phyloP scores from a whole-genome alignment of 768 basidiomycete species.

The Leccinum variicolor region DNA sequence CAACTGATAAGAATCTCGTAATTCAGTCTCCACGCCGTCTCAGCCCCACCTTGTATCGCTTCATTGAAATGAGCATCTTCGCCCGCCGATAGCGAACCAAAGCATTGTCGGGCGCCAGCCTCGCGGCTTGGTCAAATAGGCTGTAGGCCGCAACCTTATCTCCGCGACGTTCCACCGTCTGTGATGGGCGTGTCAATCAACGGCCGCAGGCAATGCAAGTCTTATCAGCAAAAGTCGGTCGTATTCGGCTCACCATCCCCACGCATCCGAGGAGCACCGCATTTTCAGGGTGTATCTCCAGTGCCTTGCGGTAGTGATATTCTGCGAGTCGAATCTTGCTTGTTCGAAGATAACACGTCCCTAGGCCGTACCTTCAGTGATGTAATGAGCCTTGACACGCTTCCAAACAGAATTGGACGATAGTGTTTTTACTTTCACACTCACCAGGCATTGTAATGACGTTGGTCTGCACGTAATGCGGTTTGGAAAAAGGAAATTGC shows the following conservation, averaged over 20 bases:
- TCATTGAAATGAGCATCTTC: conserved; percentile 83
- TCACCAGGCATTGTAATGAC: conserved; percentile 98
- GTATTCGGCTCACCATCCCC: conserved; percentile 73
- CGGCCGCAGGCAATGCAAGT: conserved; percentile 1
- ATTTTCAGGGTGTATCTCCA: conserved; percentile 90
- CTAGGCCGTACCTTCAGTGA: conserved; percentile 88
- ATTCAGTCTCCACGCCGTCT: conserved; percentile 21
- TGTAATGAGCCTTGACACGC: conserved; percentile 22
- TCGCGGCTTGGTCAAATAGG: conserved; percentile 79
- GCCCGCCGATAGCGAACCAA: conserved; percentile 93
- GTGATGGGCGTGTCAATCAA: conserved; percentile 22
- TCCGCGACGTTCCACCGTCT: conserved; percentile 88
- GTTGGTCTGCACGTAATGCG: conserved; percentile 84
- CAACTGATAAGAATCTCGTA: conserved; percentile 22
- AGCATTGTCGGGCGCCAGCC: conserved; percentile 81
- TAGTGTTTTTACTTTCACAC: conserved; percentile 29
- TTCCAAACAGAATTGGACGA: not conserved
- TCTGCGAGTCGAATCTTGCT: conserved; percentile 92
- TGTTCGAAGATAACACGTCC: conserved; percentile 92
- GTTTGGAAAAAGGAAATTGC: conserved; percentile 90
- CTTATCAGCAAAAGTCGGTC: conserved; percentile 18
- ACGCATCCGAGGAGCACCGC: conserved; percentile 96
- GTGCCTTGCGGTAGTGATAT: conserved; percentile 92
- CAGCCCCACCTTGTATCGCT: conserved; percentile 70
- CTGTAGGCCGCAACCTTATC: conserved; percentile 71